Conservation (phyloP, 177 flowering plant genomes). For the Vitis hybrid region DNA sequence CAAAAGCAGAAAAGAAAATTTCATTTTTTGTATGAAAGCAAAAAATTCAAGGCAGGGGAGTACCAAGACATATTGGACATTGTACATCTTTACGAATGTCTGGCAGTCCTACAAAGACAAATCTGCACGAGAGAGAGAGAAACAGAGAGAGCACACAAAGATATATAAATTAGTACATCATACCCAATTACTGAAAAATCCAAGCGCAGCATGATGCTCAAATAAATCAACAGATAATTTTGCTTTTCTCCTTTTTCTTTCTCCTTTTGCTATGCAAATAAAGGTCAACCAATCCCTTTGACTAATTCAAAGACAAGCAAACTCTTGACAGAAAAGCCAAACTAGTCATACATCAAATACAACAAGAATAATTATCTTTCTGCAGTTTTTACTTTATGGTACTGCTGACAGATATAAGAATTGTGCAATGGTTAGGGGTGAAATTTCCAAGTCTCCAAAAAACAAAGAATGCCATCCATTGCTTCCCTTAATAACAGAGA, state of each 20-base stretch:
- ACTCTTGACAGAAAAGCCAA: no score
- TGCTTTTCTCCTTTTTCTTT: no score
- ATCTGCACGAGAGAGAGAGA: conserved; percentile 26
- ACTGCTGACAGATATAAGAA: neutral
- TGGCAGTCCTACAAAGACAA: conserved; percentile 31
- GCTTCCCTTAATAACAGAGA: no score
- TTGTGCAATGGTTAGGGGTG: neutral
- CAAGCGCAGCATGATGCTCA: neutral
- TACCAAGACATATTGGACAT: conserved; percentile 46
- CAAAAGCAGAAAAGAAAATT: neutral
- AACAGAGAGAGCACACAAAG: neutral
- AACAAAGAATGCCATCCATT: neutral
- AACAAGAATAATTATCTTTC: no score
- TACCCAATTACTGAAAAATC: neutral
- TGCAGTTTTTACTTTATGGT: neutral
- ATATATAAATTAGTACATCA: neutral
- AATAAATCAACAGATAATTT: neutral
- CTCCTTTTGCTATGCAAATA: no score
- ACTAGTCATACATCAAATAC: no score
- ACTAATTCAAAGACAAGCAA: no score
- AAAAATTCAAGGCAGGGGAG: neutral
- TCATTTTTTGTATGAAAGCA: neutral
- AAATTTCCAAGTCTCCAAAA: neutral
- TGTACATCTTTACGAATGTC: conserved; percentile 47
- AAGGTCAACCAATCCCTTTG: neutral